Base-by-base conservation (phyloP, 2,329 filamentous ascomycete species). In the Thermothelomyces thermophilus region DNA sequence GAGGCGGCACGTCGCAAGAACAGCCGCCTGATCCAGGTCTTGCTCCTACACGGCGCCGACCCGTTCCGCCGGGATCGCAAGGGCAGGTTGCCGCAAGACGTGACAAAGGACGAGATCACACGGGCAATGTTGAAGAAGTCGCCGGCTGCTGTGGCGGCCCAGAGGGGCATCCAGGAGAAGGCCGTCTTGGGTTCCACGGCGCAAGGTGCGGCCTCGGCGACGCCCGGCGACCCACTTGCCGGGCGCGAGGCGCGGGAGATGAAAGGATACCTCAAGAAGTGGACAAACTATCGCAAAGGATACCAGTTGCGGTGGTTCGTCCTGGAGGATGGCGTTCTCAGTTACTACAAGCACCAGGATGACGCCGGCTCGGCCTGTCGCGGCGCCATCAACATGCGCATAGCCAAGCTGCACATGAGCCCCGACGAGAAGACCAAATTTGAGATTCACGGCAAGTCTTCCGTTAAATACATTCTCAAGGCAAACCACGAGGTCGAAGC, bases 281-380 rank as follows among this genome's bases (percentile, higher is more conserved):
- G 93, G 93, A 98, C 93, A 41, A 98, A 98, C 66, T 98, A 98
- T 66, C 90, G 91, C 19, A 90, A 87, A 64, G 93, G 93, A 8
- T 98, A 96, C 71, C 95, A 98, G 70, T 69, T 98, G 56, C 79
- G 93, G 53, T 98, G 91, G 90, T 98, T 98, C 64, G 93, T 97
- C 13, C 79, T 98, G 8, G 93, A 98, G 65, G 93, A 98, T 64
- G 93, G 93, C 11, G 91, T 98, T 11, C 70, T 98, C 58, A 97
- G 93, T 68, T 98, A 98, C 71, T 98, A 97, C 73, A 98, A 98
- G 70, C 89, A 97, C 66, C 93, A 98, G 70, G 93, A 98, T 64
- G 93, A 98, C 66, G 88, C 90, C 28, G 93, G 90, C 20, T 95
- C 90, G 46, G 93, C 93, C 49, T 98, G 93, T 66, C 89, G 93